Evolutionary conservation across 192 early-diverging fungal species (phyloP).

Genomic region (Coemansia sp.): DNA sequence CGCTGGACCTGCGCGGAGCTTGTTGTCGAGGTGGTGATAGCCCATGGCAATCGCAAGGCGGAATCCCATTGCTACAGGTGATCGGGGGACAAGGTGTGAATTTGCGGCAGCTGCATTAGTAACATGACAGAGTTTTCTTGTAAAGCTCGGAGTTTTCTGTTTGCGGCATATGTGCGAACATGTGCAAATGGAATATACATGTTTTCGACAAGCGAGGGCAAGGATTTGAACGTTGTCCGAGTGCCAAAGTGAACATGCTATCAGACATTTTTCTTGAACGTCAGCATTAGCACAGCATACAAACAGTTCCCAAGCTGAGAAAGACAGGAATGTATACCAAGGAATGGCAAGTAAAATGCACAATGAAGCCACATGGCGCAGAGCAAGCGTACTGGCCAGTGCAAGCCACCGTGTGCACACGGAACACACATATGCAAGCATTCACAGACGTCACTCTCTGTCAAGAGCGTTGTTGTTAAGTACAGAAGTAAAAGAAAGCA

Average conservation of each 20-base stretch:
- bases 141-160: background rate
- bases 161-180: background rate
- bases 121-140: background rate
- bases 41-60: constrained; percentile 57
- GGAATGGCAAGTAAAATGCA: background rate
- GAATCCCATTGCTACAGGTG: constrained; percentile 52
- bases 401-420: constrained; percentile 27
- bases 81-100: background rate
- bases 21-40: constrained; percentile 52
- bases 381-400: constrained; percentile 14
- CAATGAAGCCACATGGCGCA: constrained; percentile 16
- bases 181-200: background rate
- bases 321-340: background rate
- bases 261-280: background rate
- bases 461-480: background rate
- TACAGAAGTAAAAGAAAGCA: background rate
- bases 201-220: background rate
- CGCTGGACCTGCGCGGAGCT: constrained; percentile 43
- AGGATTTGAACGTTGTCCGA: too few relatives aligned
- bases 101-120: background rate
- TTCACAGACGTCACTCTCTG: constrained; percentile 2
- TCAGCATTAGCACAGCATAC: background rate
- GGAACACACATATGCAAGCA: background rate
- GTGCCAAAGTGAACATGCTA: too few relatives aligned
- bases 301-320: background rate